Evolutionary conservation across 2,329 filamentous ascomycete species (phyloP).

Genomic region (Huntiella decipiens): DNA sequence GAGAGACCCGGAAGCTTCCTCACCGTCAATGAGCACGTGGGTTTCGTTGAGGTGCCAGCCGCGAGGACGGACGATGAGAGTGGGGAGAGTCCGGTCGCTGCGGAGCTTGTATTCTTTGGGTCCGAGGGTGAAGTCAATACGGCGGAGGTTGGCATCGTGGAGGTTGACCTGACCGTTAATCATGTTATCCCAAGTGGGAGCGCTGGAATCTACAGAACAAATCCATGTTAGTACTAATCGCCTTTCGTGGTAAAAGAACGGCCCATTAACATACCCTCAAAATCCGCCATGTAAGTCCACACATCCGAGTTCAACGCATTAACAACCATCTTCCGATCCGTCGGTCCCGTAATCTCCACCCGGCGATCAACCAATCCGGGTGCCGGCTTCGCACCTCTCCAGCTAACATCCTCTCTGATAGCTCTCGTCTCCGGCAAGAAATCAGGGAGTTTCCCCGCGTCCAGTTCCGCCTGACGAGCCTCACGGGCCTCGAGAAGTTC

Average conservation of each 20-base stretch:
- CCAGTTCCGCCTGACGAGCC: constrained; percentile 77
- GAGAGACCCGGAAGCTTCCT: constrained; percentile 77
- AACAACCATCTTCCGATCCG: constrained; percentile 96
- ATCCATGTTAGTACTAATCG: neutral
- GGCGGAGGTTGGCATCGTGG: constrained; percentile 81
- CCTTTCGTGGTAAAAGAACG: neutral
- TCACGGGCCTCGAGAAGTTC: constrained; percentile 70
- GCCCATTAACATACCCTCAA: constrained; percentile 51
- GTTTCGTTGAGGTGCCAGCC: constrained; percentile 98
- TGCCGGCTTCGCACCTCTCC: constrained; percentile 81
- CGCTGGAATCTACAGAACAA: constrained; percentile 54
- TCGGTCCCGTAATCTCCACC: constrained; percentile 93
- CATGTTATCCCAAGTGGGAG: constrained; percentile 98
- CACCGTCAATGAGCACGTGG: constrained; percentile 87
- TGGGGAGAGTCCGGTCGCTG: constrained; percentile 68
- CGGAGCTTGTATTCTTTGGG: constrained; percentile 95
- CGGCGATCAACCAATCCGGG: constrained; percentile 84
- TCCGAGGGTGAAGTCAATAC: constrained; percentile 92
- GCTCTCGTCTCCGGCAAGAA: constrained; percentile 92
- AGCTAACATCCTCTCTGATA: constrained; percentile 83
- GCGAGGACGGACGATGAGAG: constrained; percentile 81
- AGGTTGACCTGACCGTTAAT: constrained; percentile 95
- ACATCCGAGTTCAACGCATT: constrained; percentile 93
- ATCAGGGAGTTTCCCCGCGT: constrained; percentile 73
- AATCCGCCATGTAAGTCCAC: constrained; percentile 98